Conservation (phyloP, 2,329 filamentous ascomycete species). For the Fusarium udum region DNA sequence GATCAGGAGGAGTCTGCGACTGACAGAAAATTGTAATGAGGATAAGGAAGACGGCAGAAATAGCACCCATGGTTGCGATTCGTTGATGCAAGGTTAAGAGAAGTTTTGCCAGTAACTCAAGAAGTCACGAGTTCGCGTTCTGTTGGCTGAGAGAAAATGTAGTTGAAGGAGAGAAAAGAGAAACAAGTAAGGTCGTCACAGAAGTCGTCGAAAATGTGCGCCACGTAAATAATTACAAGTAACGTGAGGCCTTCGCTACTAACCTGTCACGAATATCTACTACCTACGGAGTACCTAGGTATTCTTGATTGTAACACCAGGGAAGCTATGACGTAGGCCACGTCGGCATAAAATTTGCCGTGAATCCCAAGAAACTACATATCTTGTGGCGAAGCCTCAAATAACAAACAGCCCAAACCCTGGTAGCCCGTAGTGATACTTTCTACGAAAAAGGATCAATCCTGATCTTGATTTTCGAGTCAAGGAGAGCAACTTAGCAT, state of each 20-base stretch:
- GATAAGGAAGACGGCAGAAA: constrained; percentile 59
- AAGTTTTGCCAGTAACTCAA: not conserved
- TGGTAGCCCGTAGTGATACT: not conserved
- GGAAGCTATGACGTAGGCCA: constrained; percentile 24
- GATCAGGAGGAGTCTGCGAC: constrained; percentile 33
- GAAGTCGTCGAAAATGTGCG: constrained; percentile 1
- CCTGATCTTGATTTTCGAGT: not conserved
- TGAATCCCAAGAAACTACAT: not conserved
- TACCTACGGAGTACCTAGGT: not conserved
- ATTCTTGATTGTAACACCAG: not conserved
- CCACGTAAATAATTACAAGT: constrained; percentile 15
- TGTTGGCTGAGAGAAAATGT: not conserved
- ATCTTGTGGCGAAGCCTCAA: not conserved
- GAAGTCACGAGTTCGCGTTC: not conserved
- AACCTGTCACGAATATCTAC: not conserved
- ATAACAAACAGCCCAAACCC: not conserved
- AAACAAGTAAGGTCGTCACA: not conserved
- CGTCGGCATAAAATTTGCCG: constrained; percentile 24
- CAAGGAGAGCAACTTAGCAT: not conserved
- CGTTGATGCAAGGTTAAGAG: not conserved
- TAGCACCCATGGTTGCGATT: constrained; percentile 57
- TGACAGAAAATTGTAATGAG: constrained; percentile 64
- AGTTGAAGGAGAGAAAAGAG: not conserved
- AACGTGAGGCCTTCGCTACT: constrained; percentile 17
- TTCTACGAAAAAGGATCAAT: not conserved